These are phyloP conservation scores for Colletotrichum horii DNA, from an alignment of 2,329 filamentous ascomycete genomes.

Conservation along the genomic window DNA sequence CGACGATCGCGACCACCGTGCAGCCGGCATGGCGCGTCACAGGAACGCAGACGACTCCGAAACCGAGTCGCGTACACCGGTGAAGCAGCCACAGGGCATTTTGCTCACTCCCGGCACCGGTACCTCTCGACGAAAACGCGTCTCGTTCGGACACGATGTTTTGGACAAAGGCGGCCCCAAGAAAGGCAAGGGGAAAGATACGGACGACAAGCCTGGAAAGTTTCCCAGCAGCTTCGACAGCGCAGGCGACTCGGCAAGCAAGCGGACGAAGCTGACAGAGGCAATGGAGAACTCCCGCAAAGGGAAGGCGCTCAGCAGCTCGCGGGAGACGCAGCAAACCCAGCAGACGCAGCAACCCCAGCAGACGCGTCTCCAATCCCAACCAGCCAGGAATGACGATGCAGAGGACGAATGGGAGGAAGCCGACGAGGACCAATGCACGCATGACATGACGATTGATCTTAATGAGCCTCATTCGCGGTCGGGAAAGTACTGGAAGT, in stretches of 20 bases:
- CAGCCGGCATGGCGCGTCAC: constrained; percentile 2
- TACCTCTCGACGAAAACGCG: constrained; percentile 65
- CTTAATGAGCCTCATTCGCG: constrained; percentile 76
- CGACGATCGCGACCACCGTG: constrained; percentile 35
- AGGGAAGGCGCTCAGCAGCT: constrained; percentile 20
- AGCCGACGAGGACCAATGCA: constrained; percentile 45
- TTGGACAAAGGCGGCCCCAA: constrained; percentile 38
- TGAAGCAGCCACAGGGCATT: constrained; percentile 59
- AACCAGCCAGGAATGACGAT: constrained; percentile 19
- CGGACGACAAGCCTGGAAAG: constrained; percentile 33
- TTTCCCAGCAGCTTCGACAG: constrained; percentile 31
- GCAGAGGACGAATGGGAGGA: constrained; percentile 59
- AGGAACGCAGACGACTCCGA: constrained; percentile 21
- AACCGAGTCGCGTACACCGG: constrained; percentile 47
- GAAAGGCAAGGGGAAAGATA: constrained; percentile 30
- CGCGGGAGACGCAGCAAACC: constrained; percentile 5
- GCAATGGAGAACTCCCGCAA: constrained; percentile 49
- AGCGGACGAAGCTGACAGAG: constrained; percentile 50
- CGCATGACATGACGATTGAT: constrained; percentile 71
- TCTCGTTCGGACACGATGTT: constrained; percentile 68
- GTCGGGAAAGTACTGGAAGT: constrained; percentile 82
- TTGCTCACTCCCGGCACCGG: constrained; percentile 69
- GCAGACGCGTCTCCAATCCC: constrained; percentile 18
- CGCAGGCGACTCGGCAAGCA: constrained; percentile 26
- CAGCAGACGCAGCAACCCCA: constrained; percentile 20